Base-by-base conservation (phyloP, 192 early-diverging fungal genomes). In the Coemansia sp. region DNA sequence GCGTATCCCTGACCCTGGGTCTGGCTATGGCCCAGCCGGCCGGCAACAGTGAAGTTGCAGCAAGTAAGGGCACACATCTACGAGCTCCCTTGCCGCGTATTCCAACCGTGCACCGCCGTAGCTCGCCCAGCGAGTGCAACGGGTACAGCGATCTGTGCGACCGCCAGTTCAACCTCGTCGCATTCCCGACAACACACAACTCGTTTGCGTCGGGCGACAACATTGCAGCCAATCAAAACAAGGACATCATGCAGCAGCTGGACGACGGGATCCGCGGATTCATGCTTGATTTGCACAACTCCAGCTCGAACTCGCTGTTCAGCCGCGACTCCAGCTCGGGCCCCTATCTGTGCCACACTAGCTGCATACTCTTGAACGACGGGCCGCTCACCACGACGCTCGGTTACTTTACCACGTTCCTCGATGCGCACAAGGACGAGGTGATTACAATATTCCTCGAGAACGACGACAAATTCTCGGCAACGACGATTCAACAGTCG, bases 401-500 rank as follows among this genome's bases (percentile, higher is more conserved):
- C 29, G 59, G 70, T 15, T 57, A 74, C 59, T 75, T 93, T 43
- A 82, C 78, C 45, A 59, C 70, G 8, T 94, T 83, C 59, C 40
- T 94, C 56, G 84, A 89, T 21, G 42, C 39, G 21, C 87, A 94
- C 63, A 82, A 78, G 25, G 81, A 87, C 67, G 91, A 94, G 69
- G 87, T 94, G 9, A 55, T 94, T 9, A 89, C 91, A 18, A 88
- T 94, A 51, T 88, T 89, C 62, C 84, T 91, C 71, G 86, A 89
- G 56, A 92, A 93, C 67, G 64, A 74, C 8, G 83, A 71, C 45
- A 75, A 74, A 4, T 84, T 91, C 52, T 25, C 73, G 42, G 51
- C 85, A 2, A 51, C 71, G 13, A 77, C 75, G 5, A 89, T 88
- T 40, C 62, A 85, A 28, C 70, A 76, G 30, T 66, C 75, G 33